phyloP scores from a whole-genome alignment of 1,139 yeast species.

The Candida tunisiensis region DNA sequence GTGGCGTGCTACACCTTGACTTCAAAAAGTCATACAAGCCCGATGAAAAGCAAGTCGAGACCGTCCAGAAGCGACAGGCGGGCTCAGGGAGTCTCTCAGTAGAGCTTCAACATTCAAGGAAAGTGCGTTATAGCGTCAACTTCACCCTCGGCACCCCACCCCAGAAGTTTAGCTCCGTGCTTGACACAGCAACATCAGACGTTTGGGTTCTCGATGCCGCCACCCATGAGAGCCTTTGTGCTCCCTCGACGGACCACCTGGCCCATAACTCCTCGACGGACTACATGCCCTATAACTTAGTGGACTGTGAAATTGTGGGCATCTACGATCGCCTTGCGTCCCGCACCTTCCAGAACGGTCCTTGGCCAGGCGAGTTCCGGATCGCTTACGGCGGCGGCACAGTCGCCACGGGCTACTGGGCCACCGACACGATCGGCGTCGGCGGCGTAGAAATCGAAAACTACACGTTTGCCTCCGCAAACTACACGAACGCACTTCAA shows the following conservation, averaged over 20 bases:
- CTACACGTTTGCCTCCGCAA: slow-evolving; percentile 31
- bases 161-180: slow-evolving; percentile 14
- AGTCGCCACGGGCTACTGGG: slow-evolving; percentile 33
- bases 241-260: too few species aligned
- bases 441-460: slow-evolving; percentile 21
- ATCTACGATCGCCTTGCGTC: not conserved
- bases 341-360: not conserved
- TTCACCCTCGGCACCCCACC: slow-evolving; percentile 7
- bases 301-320: not conserved
- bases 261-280: too few species aligned
- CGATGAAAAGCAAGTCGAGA: too few species aligned
- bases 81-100: too few species aligned
- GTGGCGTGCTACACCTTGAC: too few species aligned
- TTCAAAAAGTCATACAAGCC: too few species aligned
- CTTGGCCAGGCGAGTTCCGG: slow-evolving; percentile 7
- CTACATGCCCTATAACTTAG: too few species aligned
- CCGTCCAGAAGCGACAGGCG: too few species aligned
- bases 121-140: too few species aligned
- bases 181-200: slow-evolving; percentile 32
- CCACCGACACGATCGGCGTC: slow-evolving; percentile 24
- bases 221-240: too few species aligned
- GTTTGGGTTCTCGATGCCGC: slow-evolving; percentile 28
- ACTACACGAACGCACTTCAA: slow-evolving; percentile 24
- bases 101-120: too few species aligned
- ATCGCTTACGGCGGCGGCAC: slow-evolving; percentile 13